Percentiles rank a stretch among this genome's conserved stretches.
Conservation (phyloP, 306 rosid species). For the Rosa chinensis region DNA sequence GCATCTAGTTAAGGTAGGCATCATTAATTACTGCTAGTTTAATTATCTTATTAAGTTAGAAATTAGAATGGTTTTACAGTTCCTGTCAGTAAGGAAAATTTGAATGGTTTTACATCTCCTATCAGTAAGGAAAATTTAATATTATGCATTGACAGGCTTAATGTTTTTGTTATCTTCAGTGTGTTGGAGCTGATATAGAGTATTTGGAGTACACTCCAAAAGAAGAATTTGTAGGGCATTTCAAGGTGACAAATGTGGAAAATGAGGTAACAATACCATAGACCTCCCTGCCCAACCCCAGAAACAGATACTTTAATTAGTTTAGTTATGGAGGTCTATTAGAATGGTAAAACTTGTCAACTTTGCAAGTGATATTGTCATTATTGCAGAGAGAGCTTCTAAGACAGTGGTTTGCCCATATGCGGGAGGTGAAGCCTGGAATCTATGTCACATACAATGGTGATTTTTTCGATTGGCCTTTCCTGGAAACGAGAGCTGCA, state of each 20-base stretch:
- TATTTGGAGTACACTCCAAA: slow-evolving; percentile 94
- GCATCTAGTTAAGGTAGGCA: background rate
- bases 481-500: slow-evolving; percentile 84
- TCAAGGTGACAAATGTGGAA: slow-evolving; percentile 85
- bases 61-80: background rate
- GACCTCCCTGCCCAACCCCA: background rate
- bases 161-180: slow-evolving; percentile 53
- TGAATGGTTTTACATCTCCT: background rate
- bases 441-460: slow-evolving; percentile 95
- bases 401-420: slow-evolving; percentile 86
- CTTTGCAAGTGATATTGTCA: slow-evolving; percentile 14
- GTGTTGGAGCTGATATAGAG: slow-evolving; percentile 93
- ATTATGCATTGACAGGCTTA: slow-evolving; percentile 10
- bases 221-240: slow-evolving; percentile 89
- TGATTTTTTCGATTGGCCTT: slow-evolving; percentile 98
- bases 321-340: slow-evolving; percentile 21
- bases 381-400: slow-evolving; percentile 82
- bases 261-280: slow-evolving; percentile 62
- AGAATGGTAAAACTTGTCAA: background rate
- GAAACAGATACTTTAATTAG: slow-evolving; percentile 13
- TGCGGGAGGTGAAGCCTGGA: slow-evolving; percentile 97
- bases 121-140: background rate
- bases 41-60: background rate
- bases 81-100: background rate
- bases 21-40: background rate